Base-by-base conservation (phyloP, 2,329 filamentous ascomycete genomes). In the Cercospora citrullina region DNA sequence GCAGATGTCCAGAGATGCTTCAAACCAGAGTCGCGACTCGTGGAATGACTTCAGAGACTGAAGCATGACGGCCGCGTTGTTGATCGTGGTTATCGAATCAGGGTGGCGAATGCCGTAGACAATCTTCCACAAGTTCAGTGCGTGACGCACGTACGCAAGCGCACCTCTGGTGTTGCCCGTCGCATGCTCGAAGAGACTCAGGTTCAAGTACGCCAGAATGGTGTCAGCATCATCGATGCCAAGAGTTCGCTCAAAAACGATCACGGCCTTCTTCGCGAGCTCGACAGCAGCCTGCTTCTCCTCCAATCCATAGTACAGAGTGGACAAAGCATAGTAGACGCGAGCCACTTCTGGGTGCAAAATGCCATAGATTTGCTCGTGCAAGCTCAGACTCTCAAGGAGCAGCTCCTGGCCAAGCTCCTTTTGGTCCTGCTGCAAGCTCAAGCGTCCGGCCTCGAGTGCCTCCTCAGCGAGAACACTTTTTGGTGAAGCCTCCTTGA, bases 361-460 rank as follows among this genome's bases (percentile, higher is more conserved):
- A 66, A 98, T 96, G 69, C 95, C 95, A 76, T 99, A 99, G 73
- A 99, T 98, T 80, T 99, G 95, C 84, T 99, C 95, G 77, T 99
- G 94, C 53, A 99, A 84, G 57, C 95, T 97, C 69, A 99, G 84
- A 42, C 94, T 97, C 81, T 99, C 95, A n/a, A 98, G 84, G 31
- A 99, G 87, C 66, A 99, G 87, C 80, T 99, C 95, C 80, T 97
- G 94, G 48, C 95, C 95, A 57, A 99, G 88, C 81, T 97, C 95
- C 82, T 92, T 94, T 84, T 99, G 93, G 78, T 92, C 91, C 79
- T 98, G 94, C 75, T 95, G 88, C 69, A 99, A 89, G n/a, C 94
- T 97, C 77, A 99, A 94, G 63, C 94, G 92, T 26, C 95, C 95
- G 66, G 94, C 95, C 80, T 99, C 95, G 53, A 99, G 85, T 14